A percentile compares a stretch with the other conserved stretches of the same genome.
Conservation (phyloP, 371 early-diverging fungal genomes). For the Basidiobolus meristosporus region DNA sequence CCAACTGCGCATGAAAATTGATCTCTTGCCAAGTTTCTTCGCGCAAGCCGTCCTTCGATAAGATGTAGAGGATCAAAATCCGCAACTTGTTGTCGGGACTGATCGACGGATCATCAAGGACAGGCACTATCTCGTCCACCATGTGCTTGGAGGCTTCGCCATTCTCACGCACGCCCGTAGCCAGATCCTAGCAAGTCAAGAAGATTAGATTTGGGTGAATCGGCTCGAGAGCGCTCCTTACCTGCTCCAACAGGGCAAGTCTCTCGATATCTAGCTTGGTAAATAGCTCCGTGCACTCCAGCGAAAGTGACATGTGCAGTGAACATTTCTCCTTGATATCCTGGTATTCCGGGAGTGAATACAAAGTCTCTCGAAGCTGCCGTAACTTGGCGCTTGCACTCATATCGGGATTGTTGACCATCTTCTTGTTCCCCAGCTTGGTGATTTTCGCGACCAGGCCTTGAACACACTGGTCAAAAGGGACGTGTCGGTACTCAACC, state of each 20-base stretch:
- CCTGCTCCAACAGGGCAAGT: too few species aligned
- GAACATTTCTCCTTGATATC: constrained; percentile 42
- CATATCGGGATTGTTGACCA: too few species aligned
- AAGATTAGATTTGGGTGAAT: too few species aligned
- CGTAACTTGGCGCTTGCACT: constrained; percentile 39
- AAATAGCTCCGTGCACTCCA: too few species aligned
- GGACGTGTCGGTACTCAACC: constrained; percentile 70
- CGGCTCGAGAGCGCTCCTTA: too few species aligned
- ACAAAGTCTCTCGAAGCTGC: constrained; percentile 76
- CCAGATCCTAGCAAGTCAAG: too few species aligned
- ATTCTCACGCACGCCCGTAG: too few species aligned
- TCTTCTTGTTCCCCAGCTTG: constrained; percentile 19
- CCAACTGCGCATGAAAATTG: too few species aligned
- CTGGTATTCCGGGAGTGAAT: constrained; percentile 81
- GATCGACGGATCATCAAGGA: constrained; percentile 9
- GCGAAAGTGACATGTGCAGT: too few species aligned
- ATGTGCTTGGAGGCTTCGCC: constrained; percentile 50
- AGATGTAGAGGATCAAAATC: constrained; percentile 65
- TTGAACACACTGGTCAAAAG: constrained; percentile 79
- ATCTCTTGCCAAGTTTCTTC: too few species aligned
- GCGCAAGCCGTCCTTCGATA: constrained; percentile 37
- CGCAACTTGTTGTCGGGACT: constrained; percentile 61
- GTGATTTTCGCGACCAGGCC: constrained; percentile 64
- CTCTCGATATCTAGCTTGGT: too few species aligned
- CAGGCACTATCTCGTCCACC: constrained; percentile 48